Conservation (phyloP, 148 eudicot species). For the Limonium bicolor region DNA sequence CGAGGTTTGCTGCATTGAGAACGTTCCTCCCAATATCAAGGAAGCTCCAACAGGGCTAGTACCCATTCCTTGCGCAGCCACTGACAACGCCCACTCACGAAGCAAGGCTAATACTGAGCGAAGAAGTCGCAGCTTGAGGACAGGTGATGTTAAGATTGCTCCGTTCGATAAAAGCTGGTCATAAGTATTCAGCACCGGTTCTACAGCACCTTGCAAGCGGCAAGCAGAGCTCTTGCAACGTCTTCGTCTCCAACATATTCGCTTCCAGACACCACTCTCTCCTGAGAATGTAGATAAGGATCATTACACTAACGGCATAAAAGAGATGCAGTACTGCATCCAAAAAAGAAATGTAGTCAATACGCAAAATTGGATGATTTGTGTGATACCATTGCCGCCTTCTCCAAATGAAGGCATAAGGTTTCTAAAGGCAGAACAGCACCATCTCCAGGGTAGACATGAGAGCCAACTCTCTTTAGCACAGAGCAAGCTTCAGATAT, state of each 20-base stretch:
- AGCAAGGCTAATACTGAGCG: constrained; percentile 70
- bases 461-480: constrained; percentile 80
- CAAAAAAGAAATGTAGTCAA: background rate
- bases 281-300: constrained; percentile 21
- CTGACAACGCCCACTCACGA: constrained; percentile 81
- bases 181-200: constrained; percentile 80
- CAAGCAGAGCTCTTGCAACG: constrained; percentile 80
- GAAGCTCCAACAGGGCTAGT: constrained; percentile 86
- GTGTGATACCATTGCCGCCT: constrained; percentile 72
- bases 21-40: constrained; percentile 58
- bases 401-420: constrained; percentile 88
- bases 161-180: constrained; percentile 78
- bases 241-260: constrained; percentile 87
- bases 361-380: background rate
- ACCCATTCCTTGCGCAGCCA: constrained; percentile 68
- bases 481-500: constrained; percentile 92
- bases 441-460: constrained; percentile 87
- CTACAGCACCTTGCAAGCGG: constrained; percentile 80
- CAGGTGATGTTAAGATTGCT: constrained; percentile 64
- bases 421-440: constrained; percentile 79
- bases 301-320: too few relatives aligned
- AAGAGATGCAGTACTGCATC: too few relatives aligned
- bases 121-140: constrained; percentile 64
- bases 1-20: constrained; percentile 46
- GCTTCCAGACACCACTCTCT: constrained; percentile 46